phyloP scores from a whole-genome alignment of 768 basidiomycete species.

The Tephrocybe rancida region DNA sequence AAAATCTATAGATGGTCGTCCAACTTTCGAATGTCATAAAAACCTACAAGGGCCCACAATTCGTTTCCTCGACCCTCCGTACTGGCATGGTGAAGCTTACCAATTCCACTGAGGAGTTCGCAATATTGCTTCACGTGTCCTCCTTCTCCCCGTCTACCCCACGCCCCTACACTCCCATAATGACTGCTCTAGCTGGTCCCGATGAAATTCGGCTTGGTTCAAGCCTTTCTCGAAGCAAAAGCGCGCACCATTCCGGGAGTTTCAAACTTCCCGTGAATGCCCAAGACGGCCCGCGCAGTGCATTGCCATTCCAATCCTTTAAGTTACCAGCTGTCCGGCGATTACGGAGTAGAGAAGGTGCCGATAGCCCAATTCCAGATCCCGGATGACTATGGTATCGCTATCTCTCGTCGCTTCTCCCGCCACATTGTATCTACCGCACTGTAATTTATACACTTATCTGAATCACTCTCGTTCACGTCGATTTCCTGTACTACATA shows the following conservation, averaged over 20 bases:
- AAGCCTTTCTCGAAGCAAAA: constrained; percentile 62
- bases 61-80: constrained; percentile 56
- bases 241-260: constrained; percentile 48
- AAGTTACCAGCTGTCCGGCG: constrained; percentile 16
- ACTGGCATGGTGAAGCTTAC: constrained; percentile 76
- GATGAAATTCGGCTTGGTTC: constrained; percentile 55
- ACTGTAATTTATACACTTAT: no score
- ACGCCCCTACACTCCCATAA: constrained; percentile 65
- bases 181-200: constrained; percentile 29
- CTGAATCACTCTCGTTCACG: no score
- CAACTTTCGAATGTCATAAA: constrained; percentile 77
- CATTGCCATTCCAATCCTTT: constrained; percentile 22
- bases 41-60: constrained; percentile 58
- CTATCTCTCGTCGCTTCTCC: background rate
- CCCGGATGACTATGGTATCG: constrained; percentile 15
- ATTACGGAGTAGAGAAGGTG: constrained; percentile 14
- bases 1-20: constrained; percentile 61
- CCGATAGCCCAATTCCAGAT: constrained; percentile 9
- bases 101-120: constrained; percentile 85
- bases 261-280: constrained; percentile 36
- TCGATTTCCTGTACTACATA: no score
- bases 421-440: background rate
- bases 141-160: constrained; percentile 67
- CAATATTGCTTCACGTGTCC: constrained; percentile 84
- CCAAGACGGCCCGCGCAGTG: constrained; percentile 56